phyloP scores from a whole-genome alignment of 2,329 filamentous ascomycete genomes.

The Colletotrichum spinosum region DNA sequence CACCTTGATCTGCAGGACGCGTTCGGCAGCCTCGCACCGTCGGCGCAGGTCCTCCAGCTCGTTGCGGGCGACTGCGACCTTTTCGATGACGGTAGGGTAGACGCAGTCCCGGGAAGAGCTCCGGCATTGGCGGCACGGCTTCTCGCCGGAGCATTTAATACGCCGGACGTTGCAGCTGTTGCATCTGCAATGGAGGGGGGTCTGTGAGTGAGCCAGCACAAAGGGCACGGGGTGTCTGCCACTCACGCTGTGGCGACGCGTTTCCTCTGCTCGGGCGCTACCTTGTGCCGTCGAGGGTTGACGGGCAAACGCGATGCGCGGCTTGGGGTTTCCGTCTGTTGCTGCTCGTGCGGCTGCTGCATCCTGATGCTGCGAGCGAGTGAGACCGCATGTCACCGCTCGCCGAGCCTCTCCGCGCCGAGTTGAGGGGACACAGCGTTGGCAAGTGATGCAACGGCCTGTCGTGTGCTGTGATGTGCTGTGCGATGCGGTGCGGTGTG shows the following conservation, averaged over 20 bases:
- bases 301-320: constrained; percentile 55
- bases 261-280: constrained; percentile 59
- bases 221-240: too few relatives aligned
- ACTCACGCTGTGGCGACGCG: constrained; percentile 63
- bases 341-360: constrained; percentile 35
- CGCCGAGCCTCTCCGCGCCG: constrained; percentile 14
- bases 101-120: constrained; percentile 57
- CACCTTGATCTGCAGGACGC: constrained; percentile 50
- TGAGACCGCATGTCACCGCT: constrained; percentile 36
- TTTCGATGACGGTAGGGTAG: constrained; percentile 59
- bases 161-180: constrained; percentile 65
- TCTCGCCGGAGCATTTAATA: constrained; percentile 63
- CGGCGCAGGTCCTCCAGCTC: constrained; percentile 56
- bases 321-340: constrained; percentile 39
- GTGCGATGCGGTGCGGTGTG: too few relatives aligned
- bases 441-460: background rate
- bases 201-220: constrained; percentile 8
- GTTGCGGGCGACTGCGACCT: constrained; percentile 54
- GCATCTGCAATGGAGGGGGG: constrained; percentile 50
- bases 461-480: too few relatives aligned
- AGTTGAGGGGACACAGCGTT: background rate
- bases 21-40: constrained; percentile 54
- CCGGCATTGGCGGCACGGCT: constrained; percentile 60
- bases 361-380: constrained; percentile 33
- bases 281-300: constrained; percentile 62